These are phyloP conservation scores for Colletotrichum neosansevieriae DNA, from an alignment of 2,329 filamentous ascomycete species.

Conservation along the genomic window DNA sequence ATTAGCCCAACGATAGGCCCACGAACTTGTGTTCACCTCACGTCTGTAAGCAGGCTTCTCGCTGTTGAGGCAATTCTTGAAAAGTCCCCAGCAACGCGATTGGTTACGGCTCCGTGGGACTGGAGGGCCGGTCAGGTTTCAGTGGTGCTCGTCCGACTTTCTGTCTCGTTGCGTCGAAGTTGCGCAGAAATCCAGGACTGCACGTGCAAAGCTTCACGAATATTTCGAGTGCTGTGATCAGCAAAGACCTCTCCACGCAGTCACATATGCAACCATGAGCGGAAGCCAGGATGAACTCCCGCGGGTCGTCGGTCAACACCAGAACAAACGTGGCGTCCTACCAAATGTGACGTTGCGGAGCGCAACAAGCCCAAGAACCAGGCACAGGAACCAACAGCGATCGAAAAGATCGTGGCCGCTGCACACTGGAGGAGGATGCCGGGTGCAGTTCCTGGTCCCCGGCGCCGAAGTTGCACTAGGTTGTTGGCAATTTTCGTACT, in stretches of 20 bases:
- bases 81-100: not conserved
- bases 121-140: too few species aligned
- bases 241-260: too few species aligned
- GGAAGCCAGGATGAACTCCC: constrained; percentile 22
- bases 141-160: too few species aligned
- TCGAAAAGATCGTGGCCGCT: not conserved
- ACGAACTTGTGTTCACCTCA: not conserved
- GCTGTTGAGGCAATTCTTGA: not conserved
- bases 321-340: not conserved
- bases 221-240: not conserved
- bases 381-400: constrained; percentile 2
- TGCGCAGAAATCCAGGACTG: too few species aligned
- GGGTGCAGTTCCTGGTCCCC: not conserved
- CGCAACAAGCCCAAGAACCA: not conserved
- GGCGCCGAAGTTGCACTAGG: constrained; percentile 7
- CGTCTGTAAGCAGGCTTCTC: not conserved
- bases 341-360: not conserved
- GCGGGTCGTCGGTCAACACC: constrained; percentile 3
- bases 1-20: constrained; percentile 3
- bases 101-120: too few species aligned
- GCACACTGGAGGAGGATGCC: not conserved
- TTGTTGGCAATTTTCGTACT: constrained; percentile 11
- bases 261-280: too few species aligned
- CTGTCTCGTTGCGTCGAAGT: too few species aligned
- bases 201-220: not conserved